These are phyloP conservation scores for Arthrobotrys megalospora DNA, from an alignment of 2,329 filamentous ascomycete genomes.

Conservation along the genomic window DNA sequence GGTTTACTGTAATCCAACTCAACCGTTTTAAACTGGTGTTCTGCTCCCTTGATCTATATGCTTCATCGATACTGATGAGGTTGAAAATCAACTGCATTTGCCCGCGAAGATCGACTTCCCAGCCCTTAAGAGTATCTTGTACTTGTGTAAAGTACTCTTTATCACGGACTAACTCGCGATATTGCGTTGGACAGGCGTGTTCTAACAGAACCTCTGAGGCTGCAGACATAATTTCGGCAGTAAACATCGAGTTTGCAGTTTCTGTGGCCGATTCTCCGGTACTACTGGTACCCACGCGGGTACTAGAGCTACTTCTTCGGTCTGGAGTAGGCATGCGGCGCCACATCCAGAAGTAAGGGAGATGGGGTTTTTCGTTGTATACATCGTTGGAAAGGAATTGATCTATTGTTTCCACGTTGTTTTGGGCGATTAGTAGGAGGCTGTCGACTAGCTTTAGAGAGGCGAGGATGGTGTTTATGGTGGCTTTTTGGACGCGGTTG, in stretches of 20 bases:
- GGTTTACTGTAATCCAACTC: conserved; percentile 62
- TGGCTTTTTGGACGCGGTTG: conserved; percentile 59
- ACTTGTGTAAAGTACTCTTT: conserved; percentile 51
- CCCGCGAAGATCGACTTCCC: conserved; percentile 51
- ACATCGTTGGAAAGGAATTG: conserved; percentile 53
- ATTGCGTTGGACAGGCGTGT: conserved; percentile 45
- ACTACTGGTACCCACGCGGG: background rate
- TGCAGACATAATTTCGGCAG: background rate
- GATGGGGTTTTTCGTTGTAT: conserved; percentile 44
- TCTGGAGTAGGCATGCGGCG: background rate
- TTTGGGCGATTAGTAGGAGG: conserved; percentile 51
- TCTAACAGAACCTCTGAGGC: conserved; percentile 7
- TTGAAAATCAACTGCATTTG: conserved; percentile 61
- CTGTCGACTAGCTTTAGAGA: conserved; percentile 57
- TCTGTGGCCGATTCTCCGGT: background rate
- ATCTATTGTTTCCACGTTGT: conserved; percentile 53
- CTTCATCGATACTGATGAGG: conserved; percentile 63
- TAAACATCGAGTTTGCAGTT: background rate
- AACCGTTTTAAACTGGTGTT: conserved; percentile 61
- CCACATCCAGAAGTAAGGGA: conserved; percentile 56
- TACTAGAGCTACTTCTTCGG: background rate
- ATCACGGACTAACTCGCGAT: conserved; percentile 34
- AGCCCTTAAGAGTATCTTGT: conserved; percentile 35
- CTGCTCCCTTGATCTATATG: conserved; percentile 62
- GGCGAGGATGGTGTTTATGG: conserved; percentile 59